Evolutionary conservation across 2,329 filamentous ascomycete genomes (phyloP).

Genomic region (Colletotrichum tamarilloi): DNA sequence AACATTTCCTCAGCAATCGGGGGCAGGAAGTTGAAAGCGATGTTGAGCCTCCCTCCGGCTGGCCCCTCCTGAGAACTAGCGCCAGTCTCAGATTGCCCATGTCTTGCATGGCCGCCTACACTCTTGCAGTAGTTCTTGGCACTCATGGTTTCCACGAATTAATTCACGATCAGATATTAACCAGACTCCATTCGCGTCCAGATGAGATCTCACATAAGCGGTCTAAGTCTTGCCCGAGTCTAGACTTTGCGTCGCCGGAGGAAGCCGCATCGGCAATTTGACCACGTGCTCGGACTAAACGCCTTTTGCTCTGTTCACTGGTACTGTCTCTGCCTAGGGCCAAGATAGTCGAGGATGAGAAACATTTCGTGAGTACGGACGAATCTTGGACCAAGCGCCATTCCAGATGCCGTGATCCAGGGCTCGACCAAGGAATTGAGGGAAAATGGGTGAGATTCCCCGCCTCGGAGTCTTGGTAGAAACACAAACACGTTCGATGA

Average conservation of each 20-base stretch:
- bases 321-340: background rate
- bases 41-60: background rate
- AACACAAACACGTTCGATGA: conserved; percentile 25
- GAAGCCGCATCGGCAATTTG: background rate
- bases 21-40: background rate
- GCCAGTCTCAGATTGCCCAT: background rate
- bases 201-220: background rate
- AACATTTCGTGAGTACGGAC: background rate
- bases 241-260: background rate
- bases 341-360: background rate
- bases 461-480: conserved; percentile 1
- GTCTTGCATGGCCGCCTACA: background rate
- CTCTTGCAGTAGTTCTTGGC: background rate
- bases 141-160: background rate
- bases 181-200: background rate
- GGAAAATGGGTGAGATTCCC: background rate
- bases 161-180: background rate
- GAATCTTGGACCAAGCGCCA: background rate
- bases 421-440: background rate
- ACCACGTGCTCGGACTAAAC: background rate
- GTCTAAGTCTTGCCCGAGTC: background rate
- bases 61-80: background rate
- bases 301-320: background rate
- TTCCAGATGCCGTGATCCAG: background rate
- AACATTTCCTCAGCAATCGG: background rate